A percentile compares a stretch with the other conserved stretches of the same genome.
Evolutionary conservation across 148 eudicot genomes (phyloP).

Genomic region (Chenopodium suecicum): DNA sequence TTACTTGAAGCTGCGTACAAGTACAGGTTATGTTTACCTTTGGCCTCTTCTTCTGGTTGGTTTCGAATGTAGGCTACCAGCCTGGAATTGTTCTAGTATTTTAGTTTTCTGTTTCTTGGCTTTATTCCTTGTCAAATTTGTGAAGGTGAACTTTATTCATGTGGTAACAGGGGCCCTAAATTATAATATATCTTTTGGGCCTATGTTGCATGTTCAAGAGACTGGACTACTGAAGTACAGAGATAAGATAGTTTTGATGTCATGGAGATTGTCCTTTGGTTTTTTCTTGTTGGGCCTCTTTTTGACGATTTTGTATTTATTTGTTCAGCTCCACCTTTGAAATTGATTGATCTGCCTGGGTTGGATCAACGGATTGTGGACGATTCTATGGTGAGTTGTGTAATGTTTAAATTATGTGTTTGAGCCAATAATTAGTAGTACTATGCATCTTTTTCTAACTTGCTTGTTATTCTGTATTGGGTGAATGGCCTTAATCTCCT

Average conservation of each 20-base stretch:
- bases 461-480: constrained; percentile 6
- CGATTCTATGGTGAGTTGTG: constrained; percentile 74
- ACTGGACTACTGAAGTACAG: not conserved
- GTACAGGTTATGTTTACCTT: constrained; percentile 51
- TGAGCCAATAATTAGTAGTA: not conserved
- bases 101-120: not conserved
- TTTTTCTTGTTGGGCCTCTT: not conserved
- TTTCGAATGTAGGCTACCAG: not conserved
- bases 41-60: not conserved
- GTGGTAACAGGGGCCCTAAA: not conserved
- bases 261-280: not conserved
- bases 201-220: not conserved
- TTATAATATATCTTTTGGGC: not conserved
- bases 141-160: not conserved
- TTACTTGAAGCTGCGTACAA: constrained; percentile 81
- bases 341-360: constrained; percentile 93
- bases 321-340: constrained; percentile 80
- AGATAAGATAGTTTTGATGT: not conserved
- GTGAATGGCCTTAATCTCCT: constrained; percentile 22
- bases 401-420: not conserved
- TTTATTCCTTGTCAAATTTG: not conserved
- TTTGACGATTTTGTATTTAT: constrained; percentile 17
- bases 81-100: not conserved
- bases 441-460: constrained; percentile 9
- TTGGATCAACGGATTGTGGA: constrained; percentile 88